Evolutionary conservation across 108 stramenopile genomes (phyloP), one percentile per base, ranked within the genome.

Genomic region (Skeletonema tropicum): DNA sequence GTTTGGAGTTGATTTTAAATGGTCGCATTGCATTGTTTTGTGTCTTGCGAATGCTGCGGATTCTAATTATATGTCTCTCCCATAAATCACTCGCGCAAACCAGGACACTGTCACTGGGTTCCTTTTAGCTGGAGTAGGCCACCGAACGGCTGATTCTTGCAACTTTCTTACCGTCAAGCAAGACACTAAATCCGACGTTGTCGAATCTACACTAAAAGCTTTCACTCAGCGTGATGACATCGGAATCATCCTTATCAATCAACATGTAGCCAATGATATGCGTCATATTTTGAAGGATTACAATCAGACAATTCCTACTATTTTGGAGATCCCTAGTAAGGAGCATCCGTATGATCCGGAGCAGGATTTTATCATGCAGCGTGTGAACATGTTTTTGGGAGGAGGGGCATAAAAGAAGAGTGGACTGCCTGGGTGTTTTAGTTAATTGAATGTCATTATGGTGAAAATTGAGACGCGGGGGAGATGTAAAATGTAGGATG

Each of bases 341-440:
- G 96, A 96, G 67, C 92, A 96, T 82, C 98, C 97, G 59, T 99
- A 99, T 69, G 97, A 99, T 76, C 96, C 98, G 6, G 90, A 94
- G 76, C 96, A 99, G 85, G 98, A 99, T 90, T 97, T 95, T 80
- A 98, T 99, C 74, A 98, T 99, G 97, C 97, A 98, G 87, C 88
- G 97, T 65, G 97, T 99, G 75, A 97, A 96, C 82, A 92, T 97
- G 92, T 95, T 95, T 82, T 89, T 98, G 26, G 93, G 93, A 52
- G 94, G 89, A 41, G 82, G 82, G 5, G 73, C 73, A 58, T 84
- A 81, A 73, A 36, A 10, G 31, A 36, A 55, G 52, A 21, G 23
- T n/a, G 52, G 52, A 55, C 52, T 10, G 19, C 25, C 2, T 55
- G 23, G 46, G 57, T 67, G 14, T 29, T 49, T 59, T 59, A 59